Evolutionary conservation across 495 filamentous ascomycete species (phyloP).

Genomic region (Annulohypoxylon stygium): DNA sequence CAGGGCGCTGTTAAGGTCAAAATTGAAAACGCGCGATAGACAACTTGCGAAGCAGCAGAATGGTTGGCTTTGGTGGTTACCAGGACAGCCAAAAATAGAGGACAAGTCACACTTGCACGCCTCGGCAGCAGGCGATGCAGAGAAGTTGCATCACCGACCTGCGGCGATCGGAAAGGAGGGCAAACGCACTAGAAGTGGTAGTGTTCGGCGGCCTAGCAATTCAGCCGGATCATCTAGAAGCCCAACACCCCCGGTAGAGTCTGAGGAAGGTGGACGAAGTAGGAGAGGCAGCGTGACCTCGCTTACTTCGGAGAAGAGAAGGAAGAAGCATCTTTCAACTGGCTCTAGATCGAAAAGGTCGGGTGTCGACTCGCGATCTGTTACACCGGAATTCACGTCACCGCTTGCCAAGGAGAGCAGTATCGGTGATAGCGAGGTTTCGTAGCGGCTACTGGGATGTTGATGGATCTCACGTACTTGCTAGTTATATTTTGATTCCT

Average conservation of each 20-base stretch:
- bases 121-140: slow-evolving; percentile 39
- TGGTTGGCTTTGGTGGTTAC: slow-evolving; percentile 90
- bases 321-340: slow-evolving; percentile 59
- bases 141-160: slow-evolving; percentile 55
- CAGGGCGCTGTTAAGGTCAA: slow-evolving; percentile 76
- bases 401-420: slow-evolving; percentile 65
- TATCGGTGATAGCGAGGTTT: slow-evolving; percentile 45
- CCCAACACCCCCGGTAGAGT: slow-evolving; percentile 62
- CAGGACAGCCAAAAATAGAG: slow-evolving; percentile 53
- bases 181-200: slow-evolving; percentile 62
- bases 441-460: not conserved
- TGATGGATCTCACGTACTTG: slow-evolving; percentile 5
- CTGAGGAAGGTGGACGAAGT: slow-evolving; percentile 55
- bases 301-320: slow-evolving; percentile 62
- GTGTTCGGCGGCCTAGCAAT: slow-evolving; percentile 62
- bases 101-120: slow-evolving; percentile 52
- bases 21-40: slow-evolving; percentile 73
- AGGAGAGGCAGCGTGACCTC: slow-evolving; percentile 63
- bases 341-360: slow-evolving; percentile 53
- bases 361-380: slow-evolving; percentile 60
- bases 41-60: slow-evolving; percentile 74
- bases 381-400: slow-evolving; percentile 65
- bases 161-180: slow-evolving; percentile 56
- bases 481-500: not conserved
- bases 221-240: slow-evolving; percentile 62